Base-by-base conservation (phyloP, 164 flowering plant genomes). In the Umbellularia californica region DNA sequence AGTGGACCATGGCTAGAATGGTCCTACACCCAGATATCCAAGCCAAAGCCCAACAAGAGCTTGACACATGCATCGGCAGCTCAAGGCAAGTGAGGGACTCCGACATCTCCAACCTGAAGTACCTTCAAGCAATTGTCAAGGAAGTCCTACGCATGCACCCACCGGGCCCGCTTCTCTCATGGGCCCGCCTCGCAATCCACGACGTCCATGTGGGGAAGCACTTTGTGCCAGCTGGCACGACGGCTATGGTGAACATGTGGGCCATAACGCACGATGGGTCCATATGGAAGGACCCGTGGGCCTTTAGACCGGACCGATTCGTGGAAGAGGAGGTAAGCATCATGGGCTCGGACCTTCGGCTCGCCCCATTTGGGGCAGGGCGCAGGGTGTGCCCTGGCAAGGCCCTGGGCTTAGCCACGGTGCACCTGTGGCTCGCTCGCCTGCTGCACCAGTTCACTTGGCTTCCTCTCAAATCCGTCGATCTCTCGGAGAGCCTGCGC, bases 181-280 rank as follows among this genome's bases (percentile, higher is more conserved):
- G 97, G 97, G 92, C 97, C 47, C 92, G 97, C 17, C 88, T 92
- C 1, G 90, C 97, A 2, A 58, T 82, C 70, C 88, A 84, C 22
- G 97, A 93, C 22, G 88, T 85, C 72, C 85, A 86, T 72, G 84
- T 93, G 17, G 92, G 79, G 79, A 87, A 88, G 74, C 20, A 72
- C 81, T 78, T 87, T 9, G 70, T 91, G 12, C 97, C 96, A 64
- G 90, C 92, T 27, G 94, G 94, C 68, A 93, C 98, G 0, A 88
- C 91, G 0, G 98, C 98, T 0, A 90, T 93, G 95, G 98, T 93
- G 60, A 93, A 93, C 83, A 93, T 93, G 98, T 93, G 98, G 98
- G 94, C 96, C 79, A 91, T 93, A 69, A 76, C 95, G 70, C 93
- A 92, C 47, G 92, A 92, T 77, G 82, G 80, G 23, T 65, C 86